Conservation (phyloP, 2,329 filamentous ascomycete genomes). For the Colletotrichum spinosum region DNA sequence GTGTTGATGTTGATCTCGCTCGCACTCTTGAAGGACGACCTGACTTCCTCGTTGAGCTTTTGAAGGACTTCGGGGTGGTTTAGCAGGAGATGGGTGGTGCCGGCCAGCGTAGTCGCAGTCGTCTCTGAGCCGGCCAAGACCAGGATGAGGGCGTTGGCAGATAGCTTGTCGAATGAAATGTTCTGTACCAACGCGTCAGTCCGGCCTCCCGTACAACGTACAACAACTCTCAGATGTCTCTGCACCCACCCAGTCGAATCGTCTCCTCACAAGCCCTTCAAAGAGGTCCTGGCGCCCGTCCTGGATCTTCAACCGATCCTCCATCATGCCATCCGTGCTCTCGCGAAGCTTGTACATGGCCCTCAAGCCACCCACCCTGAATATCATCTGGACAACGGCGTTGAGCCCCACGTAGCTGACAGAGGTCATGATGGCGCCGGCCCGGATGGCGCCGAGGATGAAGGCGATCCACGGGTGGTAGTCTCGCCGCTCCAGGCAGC, state of each 20-base stretch:
- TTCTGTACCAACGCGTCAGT: constrained; percentile 35
- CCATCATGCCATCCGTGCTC: constrained; percentile 15
- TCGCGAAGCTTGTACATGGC: not conserved
- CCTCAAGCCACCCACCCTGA: constrained; percentile 17
- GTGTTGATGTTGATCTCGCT: constrained; percentile 52
- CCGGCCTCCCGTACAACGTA: no score
- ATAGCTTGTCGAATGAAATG: constrained; percentile 28
- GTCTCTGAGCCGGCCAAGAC: constrained; percentile 57
- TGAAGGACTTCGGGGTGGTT: constrained; percentile 44
- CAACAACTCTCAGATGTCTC: not conserved
- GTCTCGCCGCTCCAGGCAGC: constrained; percentile 40
- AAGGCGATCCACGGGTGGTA: constrained; percentile 44
- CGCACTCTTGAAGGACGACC: constrained; percentile 47
- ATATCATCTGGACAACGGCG: not conserved
- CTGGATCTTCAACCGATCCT: constrained; percentile 10
- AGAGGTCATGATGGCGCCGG: constrained; percentile 11
- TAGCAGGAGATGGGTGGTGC: constrained; percentile 53
- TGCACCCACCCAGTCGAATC: constrained; percentile 29
- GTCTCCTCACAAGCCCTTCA: constrained; percentile 33
- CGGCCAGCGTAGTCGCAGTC: constrained; percentile 56
- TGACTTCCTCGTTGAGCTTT: constrained; percentile 53
- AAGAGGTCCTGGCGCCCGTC: constrained; percentile 33
- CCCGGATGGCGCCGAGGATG: constrained; percentile 37
- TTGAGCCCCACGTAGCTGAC: constrained; percentile 19
- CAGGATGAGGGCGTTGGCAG: constrained; percentile 37